Conservation (phyloP, 164 flowering plant species). For the Aristolochia contorta region DNA sequence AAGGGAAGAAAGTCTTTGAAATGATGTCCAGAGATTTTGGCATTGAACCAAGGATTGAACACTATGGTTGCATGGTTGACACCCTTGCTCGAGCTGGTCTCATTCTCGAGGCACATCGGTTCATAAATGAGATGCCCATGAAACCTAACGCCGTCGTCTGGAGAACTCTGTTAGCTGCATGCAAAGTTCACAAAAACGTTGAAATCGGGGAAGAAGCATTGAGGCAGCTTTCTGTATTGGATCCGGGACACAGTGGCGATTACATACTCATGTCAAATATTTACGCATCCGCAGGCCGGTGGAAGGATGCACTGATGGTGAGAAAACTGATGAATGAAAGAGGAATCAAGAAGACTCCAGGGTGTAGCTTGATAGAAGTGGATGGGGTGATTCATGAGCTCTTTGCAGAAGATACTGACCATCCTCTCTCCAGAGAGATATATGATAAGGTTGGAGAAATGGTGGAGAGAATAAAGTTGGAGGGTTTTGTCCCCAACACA, state of each 20-base stretch:
- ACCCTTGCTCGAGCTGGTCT: slow-evolving; percentile 40
- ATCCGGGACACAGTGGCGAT: slow-evolving; percentile 31
- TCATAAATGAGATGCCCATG: slow-evolving; percentile 33
- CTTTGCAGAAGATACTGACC: slow-evolving; percentile 24
- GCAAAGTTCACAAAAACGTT: slow-evolving; percentile 33
- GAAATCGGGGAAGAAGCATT: slow-evolving; percentile 31
- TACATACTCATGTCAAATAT: slow-evolving; percentile 37
- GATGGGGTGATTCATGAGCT: slow-evolving; percentile 35
- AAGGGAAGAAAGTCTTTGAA: slow-evolving; percentile 23
- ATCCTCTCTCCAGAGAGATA: slow-evolving; percentile 21
- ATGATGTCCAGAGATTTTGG: slow-evolving; percentile 33
- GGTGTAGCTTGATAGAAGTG: slow-evolving; percentile 34
- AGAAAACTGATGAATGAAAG: slow-evolving; percentile 29
- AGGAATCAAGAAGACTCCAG: slow-evolving; percentile 39
- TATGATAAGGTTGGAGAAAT: slow-evolving; percentile 20
- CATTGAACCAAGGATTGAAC: slow-evolving; percentile 39
- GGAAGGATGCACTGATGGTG: slow-evolving; percentile 27
- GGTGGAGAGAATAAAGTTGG: slow-evolving; percentile 24
- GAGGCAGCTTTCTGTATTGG: slow-evolving; percentile 19
- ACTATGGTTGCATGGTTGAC: slow-evolving; percentile 47
- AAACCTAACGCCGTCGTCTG: slow-evolving; percentile 34
- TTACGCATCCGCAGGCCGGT: slow-evolving; percentile 30
- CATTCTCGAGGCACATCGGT: slow-evolving; percentile 33
- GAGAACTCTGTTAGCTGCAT: slow-evolving; percentile 39
- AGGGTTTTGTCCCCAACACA: slow-evolving; percentile 28